These are phyloP conservation scores for Podospora appendiculata DNA, from an alignment of 495 filamentous ascomycete species.

Conservation along the genomic window DNA sequence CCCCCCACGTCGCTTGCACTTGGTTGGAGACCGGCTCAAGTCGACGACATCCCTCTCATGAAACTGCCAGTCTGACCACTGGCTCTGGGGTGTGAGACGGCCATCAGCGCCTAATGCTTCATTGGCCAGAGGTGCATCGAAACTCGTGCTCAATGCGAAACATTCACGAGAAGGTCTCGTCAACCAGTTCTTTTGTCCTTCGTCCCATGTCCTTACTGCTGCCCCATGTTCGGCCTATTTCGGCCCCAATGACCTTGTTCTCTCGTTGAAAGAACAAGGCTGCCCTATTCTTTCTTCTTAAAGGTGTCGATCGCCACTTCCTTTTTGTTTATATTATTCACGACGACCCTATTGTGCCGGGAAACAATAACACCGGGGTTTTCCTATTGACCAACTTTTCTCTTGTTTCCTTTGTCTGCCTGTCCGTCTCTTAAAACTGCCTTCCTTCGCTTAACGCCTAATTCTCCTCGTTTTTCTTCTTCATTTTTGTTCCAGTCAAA, in stretches of 20 bases:
- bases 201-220: slow-evolving; percentile 6
- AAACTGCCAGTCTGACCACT: slow-evolving; percentile 8
- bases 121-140: slow-evolving; percentile 23
- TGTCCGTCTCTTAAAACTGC: not conserved
- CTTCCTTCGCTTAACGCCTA: not conserved
- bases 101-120: slow-evolving; percentile 23
- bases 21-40: slow-evolving; percentile 7
- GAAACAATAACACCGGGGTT: not conserved
- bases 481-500: not conserved
- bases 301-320: not conserved
- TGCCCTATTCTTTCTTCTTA: not conserved
- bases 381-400: no score
- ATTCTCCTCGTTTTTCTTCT: not conserved
- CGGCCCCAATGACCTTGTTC: no score
- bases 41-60: slow-evolving; percentile 7
- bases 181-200: slow-evolving; percentile 13
- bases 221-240: not conserved
- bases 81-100: slow-evolving; percentile 8
- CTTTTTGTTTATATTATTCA: not conserved
- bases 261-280: no score
- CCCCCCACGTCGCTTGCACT: not conserved
- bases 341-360: not conserved
- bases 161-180: slow-evolving; percentile 10
- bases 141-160: slow-evolving; percentile 26
- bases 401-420: no score